phyloP scores from a whole-genome alignment of 2,329 filamentous ascomycete genomes.

The Phyllosticta citribraziliensis region DNA sequence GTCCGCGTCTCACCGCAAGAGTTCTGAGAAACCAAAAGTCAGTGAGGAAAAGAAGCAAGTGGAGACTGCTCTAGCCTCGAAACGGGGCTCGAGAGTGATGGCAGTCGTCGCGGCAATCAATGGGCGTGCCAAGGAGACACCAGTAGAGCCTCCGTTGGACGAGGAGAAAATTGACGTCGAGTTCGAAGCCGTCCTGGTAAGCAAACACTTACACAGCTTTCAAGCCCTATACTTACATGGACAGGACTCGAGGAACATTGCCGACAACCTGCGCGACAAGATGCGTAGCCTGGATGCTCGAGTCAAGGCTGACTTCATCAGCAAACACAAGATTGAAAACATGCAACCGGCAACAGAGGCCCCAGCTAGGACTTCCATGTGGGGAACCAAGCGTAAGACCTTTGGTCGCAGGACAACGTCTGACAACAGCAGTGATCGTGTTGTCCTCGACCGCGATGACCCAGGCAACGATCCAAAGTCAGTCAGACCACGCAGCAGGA shows the following conservation, averaged over 20 bases:
- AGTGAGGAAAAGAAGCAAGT: conserved; percentile 7
- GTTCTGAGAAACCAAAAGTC: conserved; percentile 1
- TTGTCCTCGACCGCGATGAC: conserved; percentile 20
- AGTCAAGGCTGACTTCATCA: conserved; percentile 93
- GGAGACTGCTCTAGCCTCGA: conserved; percentile 21
- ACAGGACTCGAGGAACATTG: conserved; percentile 84
- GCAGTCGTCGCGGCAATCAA: conserved; percentile 56
- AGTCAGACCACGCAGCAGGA: conserved; percentile 54
- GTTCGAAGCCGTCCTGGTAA: conserved; percentile 52
- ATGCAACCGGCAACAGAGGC: conserved; percentile 38
- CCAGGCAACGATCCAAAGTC: conserved; percentile 27
- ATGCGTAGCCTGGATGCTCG: conserved; percentile 83
- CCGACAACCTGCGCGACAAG: conserved; percentile 85
- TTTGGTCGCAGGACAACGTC: conserved; percentile 22
- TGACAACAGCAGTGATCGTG: conserved; percentile 29
- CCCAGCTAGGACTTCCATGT: conserved; percentile 32
- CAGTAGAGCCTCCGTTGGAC: conserved; percentile 29
- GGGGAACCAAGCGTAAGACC: conserved; percentile 24
- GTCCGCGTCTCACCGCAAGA: not conserved
- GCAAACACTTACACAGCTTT: conserved; percentile 37
- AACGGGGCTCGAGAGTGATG: conserved; percentile 47
- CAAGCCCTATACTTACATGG: conserved; percentile 45
- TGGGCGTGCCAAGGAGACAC: conserved; percentile 37
- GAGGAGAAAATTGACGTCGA: conserved; percentile 50
- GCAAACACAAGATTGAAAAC: conserved; percentile 65